Conservation (phyloP, 192 early-diverging fungal species). For the Umbelopsis vinacea region DNA sequence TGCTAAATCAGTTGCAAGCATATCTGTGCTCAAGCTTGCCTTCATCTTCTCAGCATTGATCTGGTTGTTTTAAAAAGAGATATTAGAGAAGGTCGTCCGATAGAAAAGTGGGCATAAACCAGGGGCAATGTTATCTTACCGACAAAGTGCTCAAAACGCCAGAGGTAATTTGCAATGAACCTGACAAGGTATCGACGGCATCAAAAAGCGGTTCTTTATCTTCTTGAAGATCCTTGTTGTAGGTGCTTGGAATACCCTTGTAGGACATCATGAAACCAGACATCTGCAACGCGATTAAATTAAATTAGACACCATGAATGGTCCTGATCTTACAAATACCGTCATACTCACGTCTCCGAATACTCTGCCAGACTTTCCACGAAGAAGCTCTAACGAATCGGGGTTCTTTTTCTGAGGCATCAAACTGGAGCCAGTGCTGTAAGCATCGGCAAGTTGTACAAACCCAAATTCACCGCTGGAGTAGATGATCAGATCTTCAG, state of each 20-base stretch:
- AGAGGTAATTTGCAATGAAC: constrained; percentile 90
- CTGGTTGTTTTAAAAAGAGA: constrained; percentile 40
- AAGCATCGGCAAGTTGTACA: constrained; percentile 93
- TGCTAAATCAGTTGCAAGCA: constrained; percentile 98
- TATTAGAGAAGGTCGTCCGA: constrained; percentile 17
- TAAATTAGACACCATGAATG: neutral
- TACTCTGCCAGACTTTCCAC: constrained; percentile 95
- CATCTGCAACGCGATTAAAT: constrained; percentile 55
- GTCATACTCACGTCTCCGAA: constrained; percentile 78
- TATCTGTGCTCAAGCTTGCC: constrained; percentile 80
- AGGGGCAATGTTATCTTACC: constrained; percentile 38
- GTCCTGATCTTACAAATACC: neutral
- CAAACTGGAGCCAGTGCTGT: constrained; percentile 94
- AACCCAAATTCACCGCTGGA: constrained; percentile 93
- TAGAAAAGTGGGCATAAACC: neutral
- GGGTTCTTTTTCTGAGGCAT: constrained; percentile 99
- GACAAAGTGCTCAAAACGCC: constrained; percentile 92
- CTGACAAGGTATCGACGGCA: constrained; percentile 85
- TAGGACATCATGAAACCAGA: constrained; percentile 97
- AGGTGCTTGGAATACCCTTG: constrained; percentile 96
- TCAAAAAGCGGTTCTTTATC: constrained; percentile 99
- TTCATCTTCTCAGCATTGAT: constrained; percentile 87
- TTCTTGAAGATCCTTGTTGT: constrained; percentile 99
- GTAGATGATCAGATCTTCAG: constrained; percentile 98
- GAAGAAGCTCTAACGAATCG: constrained; percentile 92